Evolutionary conservation across 140 eudicot genomes (phyloP).

Genomic region (Flaveria floridana): DNA sequence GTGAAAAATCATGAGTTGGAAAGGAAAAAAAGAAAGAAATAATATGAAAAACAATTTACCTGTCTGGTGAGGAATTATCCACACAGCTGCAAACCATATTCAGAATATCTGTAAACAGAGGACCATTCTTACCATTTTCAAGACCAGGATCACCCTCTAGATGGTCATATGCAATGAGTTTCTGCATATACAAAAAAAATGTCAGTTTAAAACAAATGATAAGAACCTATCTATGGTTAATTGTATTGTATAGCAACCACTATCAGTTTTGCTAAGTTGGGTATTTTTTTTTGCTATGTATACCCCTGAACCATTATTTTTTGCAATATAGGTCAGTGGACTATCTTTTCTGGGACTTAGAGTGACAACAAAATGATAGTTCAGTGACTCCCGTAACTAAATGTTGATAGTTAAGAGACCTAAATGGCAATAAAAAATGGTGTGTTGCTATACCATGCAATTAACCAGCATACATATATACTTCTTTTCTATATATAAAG

Average conservation of each 20-base stretch:
- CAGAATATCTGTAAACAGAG: slow-evolving; percentile 71
- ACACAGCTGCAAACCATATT: slow-evolving; percentile 89
- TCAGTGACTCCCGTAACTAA: not conserved
- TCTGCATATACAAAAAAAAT: slow-evolving; percentile 47
- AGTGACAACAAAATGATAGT: not conserved
- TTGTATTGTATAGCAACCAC: not conserved
- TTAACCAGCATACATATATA: slow-evolving; percentile 11
- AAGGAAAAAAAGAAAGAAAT: slow-evolving; percentile 1
- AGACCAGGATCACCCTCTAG: slow-evolving; percentile 99
- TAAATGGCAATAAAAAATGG: not conserved
- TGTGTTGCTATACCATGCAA: not conserved
- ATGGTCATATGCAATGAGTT: slow-evolving; percentile 97
- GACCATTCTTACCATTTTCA: slow-evolving; percentile 78
- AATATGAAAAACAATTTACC: slow-evolving; percentile 41
- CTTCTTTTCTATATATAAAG: slow-evolving; percentile 19
- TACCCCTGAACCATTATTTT: not conserved
- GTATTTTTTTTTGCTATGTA: not conserved
- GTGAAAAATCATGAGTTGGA: not conserved
- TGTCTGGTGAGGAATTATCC: slow-evolving; percentile 94
- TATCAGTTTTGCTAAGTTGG: slow-evolving; percentile 1
- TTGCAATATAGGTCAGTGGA: not conserved
- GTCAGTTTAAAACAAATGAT: slow-evolving; percentile 21
- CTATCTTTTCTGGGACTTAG: not conserved
- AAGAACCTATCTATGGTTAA: slow-evolving; percentile 3
- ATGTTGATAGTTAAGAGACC: not conserved